Base-by-base conservation (phyloP, 2,329 filamentous ascomycete species). In the Aureobasidium sp. region DNA sequence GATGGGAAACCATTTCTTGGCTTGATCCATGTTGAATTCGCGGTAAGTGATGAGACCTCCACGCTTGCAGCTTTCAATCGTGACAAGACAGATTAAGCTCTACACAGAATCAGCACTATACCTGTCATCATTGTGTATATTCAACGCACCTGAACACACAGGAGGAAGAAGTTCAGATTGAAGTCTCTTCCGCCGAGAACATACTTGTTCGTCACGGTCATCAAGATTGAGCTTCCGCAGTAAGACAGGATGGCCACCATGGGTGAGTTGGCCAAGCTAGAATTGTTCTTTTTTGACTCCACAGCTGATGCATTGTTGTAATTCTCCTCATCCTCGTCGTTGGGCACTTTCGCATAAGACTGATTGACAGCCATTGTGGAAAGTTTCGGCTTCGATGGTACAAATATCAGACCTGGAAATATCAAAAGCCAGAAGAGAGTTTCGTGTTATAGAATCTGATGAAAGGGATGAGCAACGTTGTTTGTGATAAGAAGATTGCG, bases 191-290 rank as follows among this genome's bases (percentile, higher is more conserved):
- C 94, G 8, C 91, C 96, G 52, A 99, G 85, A 65, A 97, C 92
- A 75, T 95, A 99, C 82, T 99, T 99, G 80, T 99, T 99, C 75
- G 95, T 94, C n/a, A 97, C 90, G 7, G 94, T 99, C 94, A 99
- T 99, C 75, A 93, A 84, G 73, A 99, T 99, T 15, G 92, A 97
- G 59, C 93, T 90, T 71, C 89, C 81, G 77, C 94, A 99, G 81
- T 99, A 99, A 52, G 90, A 86, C 67, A 96, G 73, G 69, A 99
- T 89, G 20, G 93, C 92, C 50, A 94, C 74, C 32, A 43, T 43
- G 0, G 56, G 56, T 8, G 24, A 32, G 10, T 48, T 59, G 44
- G 43, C 37, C 5, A 59, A 20, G 24, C 44, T 59, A 17, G 50
- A 6, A 36, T 24, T 13, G 2, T 43, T 24, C 29, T 6, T 32